Conservation (phyloP, 169 alveolate species). For the Cryptosporidium ryanae region DNA sequence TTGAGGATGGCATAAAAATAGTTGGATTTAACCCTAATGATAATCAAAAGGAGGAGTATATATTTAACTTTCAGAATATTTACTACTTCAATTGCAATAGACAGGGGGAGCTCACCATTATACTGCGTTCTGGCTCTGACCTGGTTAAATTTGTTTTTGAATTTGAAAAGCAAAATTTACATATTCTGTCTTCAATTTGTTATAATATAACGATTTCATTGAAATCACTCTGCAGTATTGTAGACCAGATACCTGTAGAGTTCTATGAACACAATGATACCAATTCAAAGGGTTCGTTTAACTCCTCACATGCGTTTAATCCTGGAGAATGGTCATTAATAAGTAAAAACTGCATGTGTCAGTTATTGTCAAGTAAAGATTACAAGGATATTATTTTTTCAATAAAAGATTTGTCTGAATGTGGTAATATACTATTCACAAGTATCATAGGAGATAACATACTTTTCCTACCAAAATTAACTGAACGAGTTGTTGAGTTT, state of each 20-base stretch:
- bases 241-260: constrained; percentile 54
- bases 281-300: background rate
- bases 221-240: constrained; percentile 50
- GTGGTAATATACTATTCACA: constrained; percentile 46
- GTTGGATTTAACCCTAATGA: constrained; percentile 26
- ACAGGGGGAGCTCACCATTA: constrained; percentile 44
- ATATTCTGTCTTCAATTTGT: constrained; percentile 16
- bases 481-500: constrained; percentile 53
- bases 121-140: constrained; percentile 28
- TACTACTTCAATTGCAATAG: constrained; percentile 26
- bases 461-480: constrained; percentile 56
- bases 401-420: constrained; percentile 47
- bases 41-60: constrained; percentile 38
- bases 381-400: constrained; percentile 57
- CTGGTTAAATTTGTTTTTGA: constrained; percentile 49
- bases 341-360: constrained; percentile 29
- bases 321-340: constrained; percentile 45
- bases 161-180: constrained; percentile 32
- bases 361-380: constrained; percentile 55
- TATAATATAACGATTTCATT: constrained; percentile 60
- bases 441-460: constrained; percentile 67
- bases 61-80: constrained; percentile 42
- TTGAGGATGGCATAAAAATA: constrained; percentile 27
- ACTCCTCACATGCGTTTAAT: background rate
- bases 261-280: constrained; percentile 31